These are phyloP conservation scores for Cucurbita moschata DNA, from an alignment of 306 rosid genomes.

Conservation along the genomic window DNA sequence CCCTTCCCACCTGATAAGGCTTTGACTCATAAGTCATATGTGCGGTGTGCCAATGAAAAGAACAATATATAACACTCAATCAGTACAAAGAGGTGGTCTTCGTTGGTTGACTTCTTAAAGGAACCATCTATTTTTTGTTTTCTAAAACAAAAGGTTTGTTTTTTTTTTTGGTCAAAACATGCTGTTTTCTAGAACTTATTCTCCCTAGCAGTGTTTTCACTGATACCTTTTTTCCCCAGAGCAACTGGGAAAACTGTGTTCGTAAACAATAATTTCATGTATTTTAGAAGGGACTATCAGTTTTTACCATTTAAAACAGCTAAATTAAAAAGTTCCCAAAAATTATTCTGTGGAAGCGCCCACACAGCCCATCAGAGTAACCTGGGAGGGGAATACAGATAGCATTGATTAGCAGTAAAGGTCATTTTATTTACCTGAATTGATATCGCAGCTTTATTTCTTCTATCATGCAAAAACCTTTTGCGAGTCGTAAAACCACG, in stretches of 20 bases:
- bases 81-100: background rate
- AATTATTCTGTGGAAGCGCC: background rate
- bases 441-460: conserved; percentile 62
- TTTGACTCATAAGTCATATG: background rate
- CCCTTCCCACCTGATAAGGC: background rate
- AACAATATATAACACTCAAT: background rate
- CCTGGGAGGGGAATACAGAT: background rate
- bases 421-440: conserved; percentile 53
- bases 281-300: background rate
- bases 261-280: background rate
- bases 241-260: background rate
- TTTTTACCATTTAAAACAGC: background rate
- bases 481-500: conserved; percentile 57
- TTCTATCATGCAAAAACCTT: conserved; percentile 42
- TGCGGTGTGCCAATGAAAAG: background rate
- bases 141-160: background rate
- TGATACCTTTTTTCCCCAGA: background rate
- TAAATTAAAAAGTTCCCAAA: background rate
- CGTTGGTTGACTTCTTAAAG: background rate
- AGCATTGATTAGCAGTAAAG: background rate
- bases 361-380: background rate
- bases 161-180: background rate
- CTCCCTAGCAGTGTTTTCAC: background rate
- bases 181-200: background rate
- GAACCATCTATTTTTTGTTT: background rate